These are phyloP conservation scores for Elsinoe fawcettii DNA, from an alignment of 2,329 filamentous ascomycete genomes.

Conservation along the genomic window DNA sequence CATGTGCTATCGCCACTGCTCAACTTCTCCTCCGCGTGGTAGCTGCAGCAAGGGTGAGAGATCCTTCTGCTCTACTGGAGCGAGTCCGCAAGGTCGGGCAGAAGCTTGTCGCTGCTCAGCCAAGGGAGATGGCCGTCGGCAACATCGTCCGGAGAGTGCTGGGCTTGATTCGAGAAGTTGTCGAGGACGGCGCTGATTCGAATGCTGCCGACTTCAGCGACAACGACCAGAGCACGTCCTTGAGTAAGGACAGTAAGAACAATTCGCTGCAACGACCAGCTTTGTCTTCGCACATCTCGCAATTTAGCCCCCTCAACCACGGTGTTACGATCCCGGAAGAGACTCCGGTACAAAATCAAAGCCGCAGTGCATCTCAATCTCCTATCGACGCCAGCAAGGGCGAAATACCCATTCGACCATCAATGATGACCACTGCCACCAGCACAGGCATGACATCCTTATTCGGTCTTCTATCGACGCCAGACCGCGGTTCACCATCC, in stretches of 20 bases:
- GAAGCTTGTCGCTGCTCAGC: constrained; percentile 72
- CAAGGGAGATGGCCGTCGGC: constrained; percentile 82
- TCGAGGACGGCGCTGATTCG: constrained; percentile 67
- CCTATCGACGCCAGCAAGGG: not conserved
- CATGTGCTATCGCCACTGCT: constrained; percentile 85
- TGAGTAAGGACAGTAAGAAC: constrained; percentile 23
- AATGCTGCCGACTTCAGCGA: constrained; percentile 53
- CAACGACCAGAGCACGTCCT: constrained; percentile 34
- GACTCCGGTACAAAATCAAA: constrained; percentile 14
- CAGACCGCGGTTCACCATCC: constrained; percentile 38
- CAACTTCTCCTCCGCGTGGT: constrained; percentile 83
- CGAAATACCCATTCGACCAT: constrained; percentile 5
- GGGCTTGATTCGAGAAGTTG: constrained; percentile 84
- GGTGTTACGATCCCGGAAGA: constrained; percentile 28
- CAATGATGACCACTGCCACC: constrained; percentile 11
- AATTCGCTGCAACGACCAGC: constrained; percentile 32
- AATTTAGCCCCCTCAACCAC: constrained; percentile 41
- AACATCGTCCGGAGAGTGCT: constrained; percentile 90
- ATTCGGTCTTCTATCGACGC: constrained; percentile 45
- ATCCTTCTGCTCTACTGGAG: constrained; percentile 69
- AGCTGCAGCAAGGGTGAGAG: constrained; percentile 67
- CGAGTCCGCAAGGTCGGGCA: constrained; percentile 72
- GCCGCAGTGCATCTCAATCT: not conserved
- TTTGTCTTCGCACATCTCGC: constrained; percentile 37
- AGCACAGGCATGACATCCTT: constrained; percentile 47